Evolutionary conservation across 805 yeast genomes (phyloP).

Genomic region (Pichia deserticola): DNA sequence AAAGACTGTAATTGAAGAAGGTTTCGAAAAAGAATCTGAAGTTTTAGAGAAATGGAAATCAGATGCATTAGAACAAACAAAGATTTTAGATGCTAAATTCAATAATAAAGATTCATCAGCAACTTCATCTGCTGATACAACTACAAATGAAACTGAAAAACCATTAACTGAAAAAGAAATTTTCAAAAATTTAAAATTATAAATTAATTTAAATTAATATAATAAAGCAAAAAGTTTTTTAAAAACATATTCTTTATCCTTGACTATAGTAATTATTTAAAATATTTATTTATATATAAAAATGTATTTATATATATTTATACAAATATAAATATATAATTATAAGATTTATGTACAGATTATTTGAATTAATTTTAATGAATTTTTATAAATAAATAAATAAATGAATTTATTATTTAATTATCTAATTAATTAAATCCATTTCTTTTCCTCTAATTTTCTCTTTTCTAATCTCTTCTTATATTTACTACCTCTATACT

Average conservation of each 20-base stretch:
- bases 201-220: neutral
- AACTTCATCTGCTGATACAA: conserved; percentile 16
- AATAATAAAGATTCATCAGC: conserved; percentile 23
- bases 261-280: neutral
- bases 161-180: conserved; percentile 19
- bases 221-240: too few species aligned
- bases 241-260: neutral
- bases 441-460: conserved; percentile 28
- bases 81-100: conserved; percentile 40
- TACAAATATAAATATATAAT: too few species aligned
- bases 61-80: conserved; percentile 60
- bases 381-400: neutral
- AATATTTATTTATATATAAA: too few species aligned
- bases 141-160: conserved; percentile 18
- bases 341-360: too few species aligned
- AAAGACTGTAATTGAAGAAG: conserved; percentile 54
- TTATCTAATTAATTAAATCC: conserved; percentile 25
- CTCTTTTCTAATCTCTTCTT: conserved; percentile 38
- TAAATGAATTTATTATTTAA: neutral
- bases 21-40: conserved; percentile 63
- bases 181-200: conserved; percentile 6
- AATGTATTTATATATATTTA: neutral
- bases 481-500: conserved; percentile 52
- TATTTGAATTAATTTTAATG: too few species aligned
- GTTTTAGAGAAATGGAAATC: conserved; percentile 66